A percentile compares a stretch with the other conserved stretches of the same genome.
Conservation (phyloP, 192 early-diverging fungal genomes). For the Backusella circina region DNA sequence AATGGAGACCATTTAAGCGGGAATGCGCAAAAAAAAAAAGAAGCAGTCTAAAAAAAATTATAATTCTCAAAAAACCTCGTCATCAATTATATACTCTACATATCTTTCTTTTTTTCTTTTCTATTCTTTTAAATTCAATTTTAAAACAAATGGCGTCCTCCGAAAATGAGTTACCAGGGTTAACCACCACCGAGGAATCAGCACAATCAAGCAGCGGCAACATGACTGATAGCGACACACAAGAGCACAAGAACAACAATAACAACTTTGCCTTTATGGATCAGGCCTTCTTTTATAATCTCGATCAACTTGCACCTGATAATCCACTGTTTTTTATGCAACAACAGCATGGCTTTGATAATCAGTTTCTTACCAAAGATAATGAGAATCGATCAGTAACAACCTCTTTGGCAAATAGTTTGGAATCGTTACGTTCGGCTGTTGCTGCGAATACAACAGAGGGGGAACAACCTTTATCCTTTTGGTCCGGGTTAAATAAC, state of each 20-base stretch:
- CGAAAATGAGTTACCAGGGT: neutral
- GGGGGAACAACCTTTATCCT: neutral
- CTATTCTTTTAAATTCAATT: neutral
- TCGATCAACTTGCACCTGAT: conserved; percentile 13
- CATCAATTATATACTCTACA: neutral
- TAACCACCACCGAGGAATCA: neutral
- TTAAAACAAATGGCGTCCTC: neutral
- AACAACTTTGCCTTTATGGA: conserved; percentile 10
- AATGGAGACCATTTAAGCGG: too few species aligned
- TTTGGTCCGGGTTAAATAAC: conserved; percentile 31
- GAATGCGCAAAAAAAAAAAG: neutral
- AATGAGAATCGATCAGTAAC: neutral
- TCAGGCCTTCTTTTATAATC: conserved; percentile 11
- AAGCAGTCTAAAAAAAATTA: neutral
- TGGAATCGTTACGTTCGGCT: conserved; percentile 7
- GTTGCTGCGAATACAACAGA: neutral
- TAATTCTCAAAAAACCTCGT: neutral
- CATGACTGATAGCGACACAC: neutral
- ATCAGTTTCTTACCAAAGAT: neutral
- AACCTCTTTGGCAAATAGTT: neutral
- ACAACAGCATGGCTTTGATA: neutral
- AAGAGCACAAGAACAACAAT: neutral
- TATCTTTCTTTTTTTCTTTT: neutral
- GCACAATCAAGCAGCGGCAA: neutral
- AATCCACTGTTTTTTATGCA: conserved; percentile 17